Conservation (phyloP, 495 filamentous ascomycete genomes). For the Sphaerosporella brunnea region DNA sequence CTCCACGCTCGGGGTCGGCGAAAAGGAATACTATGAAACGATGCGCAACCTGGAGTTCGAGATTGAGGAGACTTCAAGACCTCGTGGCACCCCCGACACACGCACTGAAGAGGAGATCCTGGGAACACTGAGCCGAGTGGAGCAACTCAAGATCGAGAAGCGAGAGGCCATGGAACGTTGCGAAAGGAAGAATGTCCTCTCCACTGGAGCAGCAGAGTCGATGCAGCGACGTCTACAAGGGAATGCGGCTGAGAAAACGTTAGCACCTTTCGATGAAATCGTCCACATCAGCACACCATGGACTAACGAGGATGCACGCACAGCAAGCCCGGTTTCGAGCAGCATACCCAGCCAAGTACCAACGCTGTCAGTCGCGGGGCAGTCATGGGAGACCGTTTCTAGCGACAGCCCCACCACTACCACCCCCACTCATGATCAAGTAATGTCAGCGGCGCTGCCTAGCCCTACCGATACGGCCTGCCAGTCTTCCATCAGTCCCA, state of each 20-base stretch:
- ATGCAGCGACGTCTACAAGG: slow-evolving; percentile 21
- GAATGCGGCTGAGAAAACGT: slow-evolving; percentile 6
- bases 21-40: slow-evolving; percentile 20
- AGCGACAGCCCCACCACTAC: slow-evolving; percentile 1
- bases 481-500: slow-evolving; percentile 28
- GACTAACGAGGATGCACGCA: not conserved
- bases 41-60: slow-evolving; percentile 23
- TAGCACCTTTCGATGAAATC: not conserved
- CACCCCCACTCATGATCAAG: slow-evolving; percentile 1
- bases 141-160: slow-evolving; percentile 24
- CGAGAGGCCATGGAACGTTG: slow-evolving; percentile 24
- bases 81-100: not conserved
- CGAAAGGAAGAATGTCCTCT: slow-evolving; percentile 20
- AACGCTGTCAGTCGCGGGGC: slow-evolving; percentile 16
- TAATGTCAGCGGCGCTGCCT: slow-evolving; percentile 3
- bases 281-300: not conserved
- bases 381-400: slow-evolving; percentile 4
- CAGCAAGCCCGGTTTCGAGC: slow-evolving; percentile 15
- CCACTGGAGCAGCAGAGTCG: slow-evolving; percentile 24
- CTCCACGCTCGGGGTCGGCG: slow-evolving; percentile 15
- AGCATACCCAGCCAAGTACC: slow-evolving; percentile 18
- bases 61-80: slow-evolving; percentile 17
- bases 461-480: slow-evolving; percentile 15
- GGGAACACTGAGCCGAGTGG: slow-evolving; percentile 9
- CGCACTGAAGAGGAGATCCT: slow-evolving; percentile 11